Evolutionary conservation across 2,329 filamentous ascomycete species (phyloP), one percentile per base, ranked within the genome.

Genomic region (Parastagonospora nodorum): DNA sequence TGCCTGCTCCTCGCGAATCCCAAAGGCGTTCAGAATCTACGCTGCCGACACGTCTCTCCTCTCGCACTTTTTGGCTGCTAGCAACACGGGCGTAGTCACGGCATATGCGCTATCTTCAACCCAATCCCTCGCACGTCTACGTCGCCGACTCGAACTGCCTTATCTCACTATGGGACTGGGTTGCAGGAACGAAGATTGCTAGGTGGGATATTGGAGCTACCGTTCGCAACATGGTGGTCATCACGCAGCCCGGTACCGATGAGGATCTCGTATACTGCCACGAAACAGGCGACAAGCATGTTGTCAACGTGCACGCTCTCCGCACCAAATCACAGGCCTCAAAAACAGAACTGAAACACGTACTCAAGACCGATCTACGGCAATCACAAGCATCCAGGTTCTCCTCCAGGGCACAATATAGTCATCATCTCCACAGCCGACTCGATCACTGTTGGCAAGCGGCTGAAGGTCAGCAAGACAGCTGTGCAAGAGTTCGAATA

Each of bases 31-130:
- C 88, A 92, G n/a, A 69, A 82, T 96, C 24, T 96, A 94, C 74
- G 89, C 89, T 1, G 84, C 90, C 28, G 79, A 84, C 57, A 92
- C 91, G 47, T 97, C 94, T 1, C 83, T 95, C 42, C 83, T 95
- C 16, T 80, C 90, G 39, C 86, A 90, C 60, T 84, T 86, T 48
- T 87, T 97, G 42, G 72, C 75, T n/a, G 58, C 78, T 60, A 67
- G 61, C 15, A 59, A 74, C 63, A 72, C 78, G 16, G 72, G 61
- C 11, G 40, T 68, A 9, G 75, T 87, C 16, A 74, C 78, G 16
- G 77, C 78, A 19, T 85, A 80, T 63, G 76, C 77, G 15, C 59
- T 85, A 29, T 86, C 79, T 47, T 74, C 76, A 28, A 64, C 67
- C 67, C 42, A 77, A 85, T 70, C 61, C 79, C 53, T 72, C 82